A percentile compares a stretch with the other conserved stretches of the same genome.
These are phyloP conservation scores for Talaromyces stipitatus DNA, from an alignment of 495 filamentous ascomycete species.

Conservation along the genomic window DNA sequence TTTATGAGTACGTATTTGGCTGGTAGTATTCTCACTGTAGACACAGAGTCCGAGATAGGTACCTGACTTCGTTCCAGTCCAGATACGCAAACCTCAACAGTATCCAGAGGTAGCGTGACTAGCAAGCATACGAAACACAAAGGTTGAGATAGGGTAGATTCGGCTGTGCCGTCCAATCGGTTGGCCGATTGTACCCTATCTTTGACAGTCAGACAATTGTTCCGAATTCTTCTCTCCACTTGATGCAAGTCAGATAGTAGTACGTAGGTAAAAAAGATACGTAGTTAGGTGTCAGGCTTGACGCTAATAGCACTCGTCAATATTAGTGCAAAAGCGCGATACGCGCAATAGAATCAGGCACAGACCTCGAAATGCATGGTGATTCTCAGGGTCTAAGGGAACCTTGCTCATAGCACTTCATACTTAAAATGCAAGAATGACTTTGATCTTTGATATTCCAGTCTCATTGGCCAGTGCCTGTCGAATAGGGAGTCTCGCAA, in stretches of 20 bases:
- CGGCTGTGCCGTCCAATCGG: background rate
- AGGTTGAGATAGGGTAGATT: background rate
- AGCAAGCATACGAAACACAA: too few species aligned
- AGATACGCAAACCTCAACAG: too few species aligned
- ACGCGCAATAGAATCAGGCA: background rate
- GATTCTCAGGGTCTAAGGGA: too few species aligned
- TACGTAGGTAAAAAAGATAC: background rate
- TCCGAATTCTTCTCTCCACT: background rate
- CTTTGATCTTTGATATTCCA: background rate
- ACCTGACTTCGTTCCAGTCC: too few species aligned
- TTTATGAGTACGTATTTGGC: too few species aligned
- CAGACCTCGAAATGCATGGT: too few species aligned
- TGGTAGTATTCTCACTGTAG: too few species aligned
- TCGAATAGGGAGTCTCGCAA: background rate
- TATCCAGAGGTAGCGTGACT: background rate
- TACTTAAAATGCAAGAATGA: too few species aligned
- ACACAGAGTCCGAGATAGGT: too few species aligned
- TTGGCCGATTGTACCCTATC: background rate
- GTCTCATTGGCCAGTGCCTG: background rate
- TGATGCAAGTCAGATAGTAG: background rate
- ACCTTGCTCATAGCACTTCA: background rate
- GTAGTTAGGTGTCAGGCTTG: background rate
- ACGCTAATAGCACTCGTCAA: background rate
- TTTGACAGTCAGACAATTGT: background rate
- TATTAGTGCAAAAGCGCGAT: background rate